Base-by-base conservation (phyloP, 495 filamentous ascomycete genomes). In the Sordaria brevicollis region DNA sequence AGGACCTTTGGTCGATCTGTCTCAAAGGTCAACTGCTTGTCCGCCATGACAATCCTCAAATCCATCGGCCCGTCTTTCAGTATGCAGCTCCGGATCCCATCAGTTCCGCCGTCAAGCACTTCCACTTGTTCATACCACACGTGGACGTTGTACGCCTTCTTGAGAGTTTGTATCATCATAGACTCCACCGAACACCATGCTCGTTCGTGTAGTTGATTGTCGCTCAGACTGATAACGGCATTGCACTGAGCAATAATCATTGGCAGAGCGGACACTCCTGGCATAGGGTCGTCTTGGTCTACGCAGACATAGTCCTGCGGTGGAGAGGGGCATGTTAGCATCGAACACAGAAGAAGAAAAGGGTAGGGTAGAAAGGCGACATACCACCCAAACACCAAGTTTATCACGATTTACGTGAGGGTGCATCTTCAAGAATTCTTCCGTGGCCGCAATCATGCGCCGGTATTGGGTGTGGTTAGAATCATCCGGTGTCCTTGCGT, bases 111-210 rank as follows among this genome's bases (percentile, higher is more conserved):
- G 9, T 69, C 35, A 33, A 35, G 39, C 17, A 66, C 65, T 9
- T 77, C 35, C 17, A 66, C 65, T 9, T 77, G 74, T 62, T 77
- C 71, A 35, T 72, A 76, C 76, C 74, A 77, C 21, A 69, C 11
- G 66, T 76, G 76, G 2, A 75, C 17, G 2, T 65, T 37, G 19
- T 67, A 66, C 3, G 68, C 39, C 10, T 62, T 68, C 49, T 65
- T 71, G n/a, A 76, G 66, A 6, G 41, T 65, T 29, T 68, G 39
- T 7, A 75, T 67, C 65, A 77, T 71, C 49, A 72, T 66, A 4
- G 35, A 68, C 41, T 77, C 76, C 31, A 75, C 72, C 8, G 73
- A 76, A 33, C 76, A 77, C 74, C 76, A 76, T 10, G 76, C 74
- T 0, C 76, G 65, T 11, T 65, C 65, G 35, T 69, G 70, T 68